A percentile compares a stretch with the other conserved stretches of the same genome.
Evolutionary conservation across 129 eudicot genomes (phyloP).

Genomic region (Silybum marianum): DNA sequence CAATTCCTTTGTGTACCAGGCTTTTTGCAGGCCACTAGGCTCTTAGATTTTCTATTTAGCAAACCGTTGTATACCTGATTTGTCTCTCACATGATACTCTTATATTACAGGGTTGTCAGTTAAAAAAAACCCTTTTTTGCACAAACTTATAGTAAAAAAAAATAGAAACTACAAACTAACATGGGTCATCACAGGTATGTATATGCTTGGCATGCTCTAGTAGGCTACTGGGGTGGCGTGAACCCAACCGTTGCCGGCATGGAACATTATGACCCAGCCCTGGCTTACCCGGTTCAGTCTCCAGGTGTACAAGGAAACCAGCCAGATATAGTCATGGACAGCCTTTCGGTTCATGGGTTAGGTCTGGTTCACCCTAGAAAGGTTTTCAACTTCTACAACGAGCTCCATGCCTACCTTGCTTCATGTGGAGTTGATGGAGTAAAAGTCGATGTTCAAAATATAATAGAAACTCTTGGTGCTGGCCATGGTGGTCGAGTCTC

Average conservation of each 20-base stretch:
- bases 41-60: not conserved
- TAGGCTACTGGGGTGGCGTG: slow-evolving; percentile 99
- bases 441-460: slow-evolving; percentile 95
- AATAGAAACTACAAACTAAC: not conserved
- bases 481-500: slow-evolving; percentile 91
- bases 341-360: slow-evolving; percentile 79
- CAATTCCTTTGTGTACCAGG: too few species aligned
- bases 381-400: slow-evolving; percentile 77
- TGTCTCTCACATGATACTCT: not conserved
- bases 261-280: slow-evolving; percentile 72
- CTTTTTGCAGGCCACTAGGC: too few species aligned
- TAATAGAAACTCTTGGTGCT: slow-evolving; percentile 90
- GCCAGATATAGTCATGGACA: slow-evolving; percentile 92
- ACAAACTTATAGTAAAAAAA: not conserved
- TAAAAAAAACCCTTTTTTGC: not conserved
- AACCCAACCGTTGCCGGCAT: slow-evolving; percentile 70
- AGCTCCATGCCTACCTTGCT: slow-evolving; percentile 86
- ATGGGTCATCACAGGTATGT: slow-evolving; percentile 53
- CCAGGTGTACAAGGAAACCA: slow-evolving; percentile 88
- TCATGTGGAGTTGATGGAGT: slow-evolving; percentile 98
- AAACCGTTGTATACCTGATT: not conserved
- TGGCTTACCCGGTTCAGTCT: slow-evolving; percentile 84
- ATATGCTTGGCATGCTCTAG: slow-evolving; percentile 93
- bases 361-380: slow-evolving; percentile 91
- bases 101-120: not conserved